Conservation (phyloP, 140 eudicot species). For the Ambrosia hybrid region DNA sequence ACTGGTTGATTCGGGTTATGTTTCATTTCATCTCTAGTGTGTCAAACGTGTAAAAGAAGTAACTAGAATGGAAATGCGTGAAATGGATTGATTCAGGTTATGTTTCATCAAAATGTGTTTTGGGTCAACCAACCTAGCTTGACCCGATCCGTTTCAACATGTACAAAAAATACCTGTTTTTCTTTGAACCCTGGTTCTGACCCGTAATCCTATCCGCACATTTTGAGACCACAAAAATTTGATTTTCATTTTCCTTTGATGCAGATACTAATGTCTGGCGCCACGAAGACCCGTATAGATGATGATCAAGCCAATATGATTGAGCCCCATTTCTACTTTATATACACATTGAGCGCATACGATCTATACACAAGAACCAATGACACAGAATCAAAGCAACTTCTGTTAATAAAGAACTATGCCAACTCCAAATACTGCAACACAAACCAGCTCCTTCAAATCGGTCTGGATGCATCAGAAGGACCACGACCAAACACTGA, state of each 20-base stretch:
- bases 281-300: constrained; percentile 31
- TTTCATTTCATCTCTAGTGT: too few relatives aligned
- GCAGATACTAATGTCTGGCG: constrained; percentile 59
- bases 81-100: too few relatives aligned
- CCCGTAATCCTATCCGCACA: too few relatives aligned
- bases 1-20: background rate
- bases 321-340: constrained; percentile 67
- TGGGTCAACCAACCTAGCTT: too few relatives aligned
- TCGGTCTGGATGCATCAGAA: constrained; percentile 68
- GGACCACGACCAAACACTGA: constrained; percentile 69
- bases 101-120: too few relatives aligned
- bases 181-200: too few relatives aligned
- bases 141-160: background rate
- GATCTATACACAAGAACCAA: constrained; percentile 67
- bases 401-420: constrained; percentile 54
- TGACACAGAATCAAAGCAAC: constrained; percentile 63
- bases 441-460: constrained; percentile 69
- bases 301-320: constrained; percentile 40
- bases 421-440: constrained; percentile 70
- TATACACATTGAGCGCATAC: constrained; percentile 69
- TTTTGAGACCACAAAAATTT: background rate
- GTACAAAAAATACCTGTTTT: background rate
- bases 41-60: too few relatives aligned
- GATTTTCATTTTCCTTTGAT: constrained; percentile 15
- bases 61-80: too few relatives aligned